These are phyloP conservation scores for Naganishia sp. DNA, from an alignment of 1,284 basidiomycete genomes.

Conservation along the genomic window DNA sequence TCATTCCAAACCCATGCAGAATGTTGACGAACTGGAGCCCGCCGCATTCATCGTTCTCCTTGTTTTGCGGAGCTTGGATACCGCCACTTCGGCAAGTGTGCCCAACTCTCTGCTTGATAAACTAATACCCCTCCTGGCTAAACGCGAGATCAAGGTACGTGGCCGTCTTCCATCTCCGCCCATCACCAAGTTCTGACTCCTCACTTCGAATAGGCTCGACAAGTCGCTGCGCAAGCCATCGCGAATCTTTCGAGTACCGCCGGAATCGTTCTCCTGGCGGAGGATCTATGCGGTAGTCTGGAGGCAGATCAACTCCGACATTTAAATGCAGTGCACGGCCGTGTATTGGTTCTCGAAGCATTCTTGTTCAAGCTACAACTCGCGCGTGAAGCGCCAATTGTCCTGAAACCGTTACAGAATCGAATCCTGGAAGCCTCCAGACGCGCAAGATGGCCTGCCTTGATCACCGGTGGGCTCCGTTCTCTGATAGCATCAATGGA, in stretches of 20 bases:
- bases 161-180: constrained; percentile 25
- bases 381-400: background rate
- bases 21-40: constrained; percentile 9
- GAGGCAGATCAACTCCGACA: background rate
- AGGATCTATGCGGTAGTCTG: constrained; percentile 25
- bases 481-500: background rate
- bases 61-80: constrained; percentile 27
- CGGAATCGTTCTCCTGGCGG: background rate
- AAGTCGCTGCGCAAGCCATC: constrained; percentile 48
- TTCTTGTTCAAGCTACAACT: constrained; percentile 35
- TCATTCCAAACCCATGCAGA: background rate
- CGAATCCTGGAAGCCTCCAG: background rate
- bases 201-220: constrained; percentile 44
- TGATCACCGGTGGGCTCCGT: background rate
- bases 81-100: background rate
- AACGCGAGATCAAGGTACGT: constrained; percentile 35
- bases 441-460: background rate
- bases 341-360: constrained; percentile 39
- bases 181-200: constrained; percentile 32
- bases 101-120: constrained; percentile 37
- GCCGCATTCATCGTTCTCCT: constrained; percentile 22
- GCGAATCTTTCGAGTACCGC: constrained; percentile 41
- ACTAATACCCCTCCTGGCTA: constrained; percentile 2
- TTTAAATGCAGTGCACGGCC: constrained; percentile 44
- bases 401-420: background rate